phyloP scores from a whole-genome alignment of 2,329 filamentous ascomycete species.

The Verticillium tricorpus region DNA sequence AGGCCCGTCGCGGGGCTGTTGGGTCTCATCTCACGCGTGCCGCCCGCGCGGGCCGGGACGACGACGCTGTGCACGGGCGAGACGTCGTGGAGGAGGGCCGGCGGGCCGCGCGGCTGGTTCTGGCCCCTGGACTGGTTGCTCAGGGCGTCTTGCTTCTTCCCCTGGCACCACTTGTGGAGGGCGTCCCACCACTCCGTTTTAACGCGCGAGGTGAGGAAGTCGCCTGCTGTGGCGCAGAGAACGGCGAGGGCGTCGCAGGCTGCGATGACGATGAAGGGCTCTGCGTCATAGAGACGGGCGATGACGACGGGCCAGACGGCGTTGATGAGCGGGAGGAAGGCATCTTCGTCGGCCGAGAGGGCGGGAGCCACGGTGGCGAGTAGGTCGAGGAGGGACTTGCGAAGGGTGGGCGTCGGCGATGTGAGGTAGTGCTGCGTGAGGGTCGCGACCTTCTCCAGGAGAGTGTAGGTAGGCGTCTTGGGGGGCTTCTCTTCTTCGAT shows the following conservation, averaged over 20 bases:
- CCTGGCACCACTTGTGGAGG: slow-evolving; percentile 44
- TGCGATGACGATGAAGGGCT: slow-evolving; percentile 64
- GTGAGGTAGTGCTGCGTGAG: slow-evolving; percentile 90
- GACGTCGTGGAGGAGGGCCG: not conserved
- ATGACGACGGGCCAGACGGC: slow-evolving; percentile 83
- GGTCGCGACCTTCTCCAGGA: slow-evolving; percentile 75
- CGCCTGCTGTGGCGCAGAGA: slow-evolving; percentile 69
- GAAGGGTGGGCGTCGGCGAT: slow-evolving; percentile 73
- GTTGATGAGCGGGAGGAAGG: slow-evolving; percentile 85
- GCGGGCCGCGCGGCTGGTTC: not conserved
- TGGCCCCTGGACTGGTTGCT: not conserved
- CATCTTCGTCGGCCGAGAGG: slow-evolving; percentile 71
- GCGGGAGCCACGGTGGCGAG: slow-evolving; percentile 68
- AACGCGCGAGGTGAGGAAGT: slow-evolving; percentile 75
- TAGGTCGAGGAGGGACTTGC: slow-evolving; percentile 73
- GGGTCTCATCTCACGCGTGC: slow-evolving; percentile 14
- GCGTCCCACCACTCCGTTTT: slow-evolving; percentile 65
- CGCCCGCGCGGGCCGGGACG: slow-evolving; percentile 19
- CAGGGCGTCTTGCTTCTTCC: slow-evolving; percentile 33
- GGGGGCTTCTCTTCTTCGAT: slow-evolving; percentile 47
- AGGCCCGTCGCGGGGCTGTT: slow-evolving; percentile 4
- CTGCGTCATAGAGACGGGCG: slow-evolving; percentile 59
- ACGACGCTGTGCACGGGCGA: slow-evolving; percentile 10
- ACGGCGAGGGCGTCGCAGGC: slow-evolving; percentile 64
- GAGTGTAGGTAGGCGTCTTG: slow-evolving; percentile 73